Evolutionary conservation across 805 yeast genomes (phyloP).

Genomic region (Grigorovia transvaalensis): DNA sequence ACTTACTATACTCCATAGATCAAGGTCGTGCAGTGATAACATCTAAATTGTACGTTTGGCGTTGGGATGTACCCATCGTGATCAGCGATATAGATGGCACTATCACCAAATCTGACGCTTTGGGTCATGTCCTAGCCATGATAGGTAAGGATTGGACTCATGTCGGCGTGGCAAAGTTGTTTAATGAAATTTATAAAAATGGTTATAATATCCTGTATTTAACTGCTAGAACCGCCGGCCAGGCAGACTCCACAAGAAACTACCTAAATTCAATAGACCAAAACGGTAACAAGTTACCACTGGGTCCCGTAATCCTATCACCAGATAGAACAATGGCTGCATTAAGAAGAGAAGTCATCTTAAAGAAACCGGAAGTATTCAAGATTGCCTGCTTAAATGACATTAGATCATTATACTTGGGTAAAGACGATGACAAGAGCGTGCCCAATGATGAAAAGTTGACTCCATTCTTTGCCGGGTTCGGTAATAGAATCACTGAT

Average conservation of each 20-base stretch:
- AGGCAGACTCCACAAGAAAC: conserved; percentile 83
- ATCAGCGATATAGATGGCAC: conserved; percentile 98
- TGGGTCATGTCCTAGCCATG: conserved; percentile 90
- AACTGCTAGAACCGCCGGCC: conserved; percentile 92
- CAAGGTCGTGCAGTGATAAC: conserved; percentile 69
- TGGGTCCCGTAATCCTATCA: conserved; percentile 87
- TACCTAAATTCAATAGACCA: conserved; percentile 73
- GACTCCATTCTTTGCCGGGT: conserved; percentile 94
- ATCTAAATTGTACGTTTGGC: conserved; percentile 77
- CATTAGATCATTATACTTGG: conserved; percentile 55
- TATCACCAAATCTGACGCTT: conserved; percentile 92
- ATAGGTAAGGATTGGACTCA: conserved; percentile 98
- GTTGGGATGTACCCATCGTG: conserved; percentile 74
- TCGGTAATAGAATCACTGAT: conserved; percentile 93
- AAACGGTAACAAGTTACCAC: conserved; percentile 62
- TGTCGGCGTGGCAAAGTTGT: conserved; percentile 84
- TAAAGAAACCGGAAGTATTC: conserved; percentile 95
- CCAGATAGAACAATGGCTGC: conserved; percentile 98
- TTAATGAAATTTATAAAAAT: conserved; percentile 73
- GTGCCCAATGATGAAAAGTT: conserved; percentile 32
- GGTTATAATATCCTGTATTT: conserved; percentile 91
- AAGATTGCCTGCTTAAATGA: conserved; percentile 94
- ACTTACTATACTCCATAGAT: conserved; percentile 66
- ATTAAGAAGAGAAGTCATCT: conserved; percentile 75
- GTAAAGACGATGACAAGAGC: conserved; percentile 6